Percentiles rank a stretch among this genome's conserved stretches.
Evolutionary conservation across 129 eudicot species (phyloP).

Genomic region (Escallonia rubra): DNA sequence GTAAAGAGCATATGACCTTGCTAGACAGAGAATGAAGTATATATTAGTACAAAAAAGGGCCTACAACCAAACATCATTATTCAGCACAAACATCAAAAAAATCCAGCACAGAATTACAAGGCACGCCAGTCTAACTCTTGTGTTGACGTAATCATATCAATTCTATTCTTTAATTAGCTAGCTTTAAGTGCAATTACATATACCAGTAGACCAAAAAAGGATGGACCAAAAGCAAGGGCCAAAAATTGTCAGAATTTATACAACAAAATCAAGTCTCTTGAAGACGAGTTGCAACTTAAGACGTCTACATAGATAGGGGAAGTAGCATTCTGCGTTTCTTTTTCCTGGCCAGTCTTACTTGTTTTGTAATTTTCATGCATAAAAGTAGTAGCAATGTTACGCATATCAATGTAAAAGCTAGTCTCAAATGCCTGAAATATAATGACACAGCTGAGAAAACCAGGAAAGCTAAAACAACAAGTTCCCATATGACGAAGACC

Average conservation of each 20-base stretch:
- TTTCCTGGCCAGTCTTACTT: conserved; percentile 75
- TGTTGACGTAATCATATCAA: conserved; percentile 6
- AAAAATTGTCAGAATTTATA: conserved; percentile 45
- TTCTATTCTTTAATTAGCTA: conserved; percentile 28
- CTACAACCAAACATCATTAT: neutral
- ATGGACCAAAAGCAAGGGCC: conserved; percentile 30
- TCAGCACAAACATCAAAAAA: neutral
- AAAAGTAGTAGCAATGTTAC: conserved; percentile 64
- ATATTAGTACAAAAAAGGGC: too few species aligned
- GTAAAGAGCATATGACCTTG: too few species aligned
- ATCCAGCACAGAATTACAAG: neutral
- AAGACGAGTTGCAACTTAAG: conserved; percentile 7
- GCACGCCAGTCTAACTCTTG: conserved; percentile 7
- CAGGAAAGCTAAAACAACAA: conserved; percentile 72
- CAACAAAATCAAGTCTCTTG: conserved; percentile 12
- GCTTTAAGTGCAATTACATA: conserved; percentile 31
- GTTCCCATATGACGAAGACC: conserved; percentile 88
- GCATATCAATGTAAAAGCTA: conserved; percentile 58
- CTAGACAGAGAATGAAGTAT: too few species aligned
- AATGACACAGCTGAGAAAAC: conserved; percentile 90
- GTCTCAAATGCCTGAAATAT: conserved; percentile 71
- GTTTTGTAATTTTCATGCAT: conserved; percentile 92
- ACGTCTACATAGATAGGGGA: conserved; percentile 77
- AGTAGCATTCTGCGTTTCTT: conserved; percentile 98
- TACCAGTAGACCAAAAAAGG: conserved; percentile 18